These are phyloP conservation scores for Aspergillus avenaceus DNA, from an alignment of 495 filamentous ascomycete genomes.

Conservation along the genomic window DNA sequence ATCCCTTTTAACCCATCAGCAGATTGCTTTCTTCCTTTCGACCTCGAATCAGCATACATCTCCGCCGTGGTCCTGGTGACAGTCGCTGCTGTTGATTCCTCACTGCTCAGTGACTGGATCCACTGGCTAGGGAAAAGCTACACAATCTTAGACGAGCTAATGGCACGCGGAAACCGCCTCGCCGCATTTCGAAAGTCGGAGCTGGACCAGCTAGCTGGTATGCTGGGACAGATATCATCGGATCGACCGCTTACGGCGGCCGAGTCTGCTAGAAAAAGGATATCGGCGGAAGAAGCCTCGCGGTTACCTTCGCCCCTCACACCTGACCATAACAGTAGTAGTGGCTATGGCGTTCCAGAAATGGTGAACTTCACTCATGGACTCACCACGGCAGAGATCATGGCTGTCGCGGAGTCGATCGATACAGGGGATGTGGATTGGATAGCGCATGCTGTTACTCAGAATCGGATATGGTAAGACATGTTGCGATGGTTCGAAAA, in stretches of 20 bases:
- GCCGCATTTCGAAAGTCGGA: constrained; percentile 35
- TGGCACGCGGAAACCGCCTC: constrained; percentile 34
- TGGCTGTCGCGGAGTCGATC: constrained; percentile 38
- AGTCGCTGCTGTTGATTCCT: constrained; percentile 27
- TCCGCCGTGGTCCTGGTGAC: constrained; percentile 35
- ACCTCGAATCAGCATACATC: constrained; percentile 39
- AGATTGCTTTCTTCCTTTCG: constrained; percentile 45
- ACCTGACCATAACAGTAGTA: neutral
- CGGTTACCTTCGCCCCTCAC: neutral
- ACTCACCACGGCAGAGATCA: constrained; percentile 32
- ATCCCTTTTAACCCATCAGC: neutral
- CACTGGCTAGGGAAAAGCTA: constrained; percentile 33
- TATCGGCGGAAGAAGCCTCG: neutral
- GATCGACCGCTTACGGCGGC: constrained; percentile 4
- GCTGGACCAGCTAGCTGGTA: constrained; percentile 31
- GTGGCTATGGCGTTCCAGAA: neutral
- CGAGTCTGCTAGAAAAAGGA: neutral
- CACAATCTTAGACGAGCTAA: constrained; percentile 39
- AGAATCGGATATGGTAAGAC: constrained; percentile 34
- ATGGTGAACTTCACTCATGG: constrained; percentile 13
- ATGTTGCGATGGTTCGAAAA: neutral
- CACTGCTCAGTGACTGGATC: constrained; percentile 21
- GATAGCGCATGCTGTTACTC: constrained; percentile 35
- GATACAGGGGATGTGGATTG: constrained; percentile 36
- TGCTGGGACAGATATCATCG: constrained; percentile 23